phyloP scores from a whole-genome alignment of 2,329 filamentous ascomycete genomes.

The Coniochaeta ligniaria region DNA sequence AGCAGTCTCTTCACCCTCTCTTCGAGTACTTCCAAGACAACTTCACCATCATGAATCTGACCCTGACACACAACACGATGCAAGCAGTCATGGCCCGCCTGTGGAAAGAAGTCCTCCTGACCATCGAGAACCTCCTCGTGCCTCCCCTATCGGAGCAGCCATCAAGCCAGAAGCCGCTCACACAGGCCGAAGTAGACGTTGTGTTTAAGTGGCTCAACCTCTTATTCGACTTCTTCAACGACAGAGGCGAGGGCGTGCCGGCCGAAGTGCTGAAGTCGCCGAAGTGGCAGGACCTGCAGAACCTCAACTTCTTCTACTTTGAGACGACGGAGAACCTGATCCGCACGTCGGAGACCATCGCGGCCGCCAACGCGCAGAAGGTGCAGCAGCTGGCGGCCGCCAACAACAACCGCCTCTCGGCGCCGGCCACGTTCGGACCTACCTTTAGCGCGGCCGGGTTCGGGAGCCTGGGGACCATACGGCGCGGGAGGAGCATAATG shows the following conservation, averaged over 20 bases:
- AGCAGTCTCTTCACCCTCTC: slow-evolving; percentile 73
- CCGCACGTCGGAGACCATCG: slow-evolving; percentile 94
- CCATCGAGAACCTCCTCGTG: slow-evolving; percentile 83
- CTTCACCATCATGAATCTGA: slow-evolving; percentile 98
- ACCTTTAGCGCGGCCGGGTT: slow-evolving; percentile 45
- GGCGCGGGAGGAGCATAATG: slow-evolving; percentile 75
- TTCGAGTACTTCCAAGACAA: slow-evolving; percentile 98
- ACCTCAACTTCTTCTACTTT: slow-evolving; percentile 98
- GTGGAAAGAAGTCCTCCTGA: slow-evolving; percentile 95
- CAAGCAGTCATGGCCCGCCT: slow-evolving; percentile 94
- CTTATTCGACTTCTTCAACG: slow-evolving; percentile 92
- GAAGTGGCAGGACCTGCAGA: slow-evolving; percentile 96
- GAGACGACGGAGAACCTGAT: slow-evolving; percentile 86
- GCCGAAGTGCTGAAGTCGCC: slow-evolving; percentile 89
- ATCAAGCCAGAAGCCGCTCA: slow-evolving; percentile 75
- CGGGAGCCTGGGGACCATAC: slow-evolving; percentile 63
- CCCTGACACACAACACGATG: slow-evolving; percentile 92
- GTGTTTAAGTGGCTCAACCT: slow-evolving; percentile 92
- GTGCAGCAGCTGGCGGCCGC: slow-evolving; percentile 59
- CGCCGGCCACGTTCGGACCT: slow-evolving; percentile 41
- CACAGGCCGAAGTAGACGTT: slow-evolving; percentile 83
- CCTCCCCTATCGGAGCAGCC: slow-evolving; percentile 93
- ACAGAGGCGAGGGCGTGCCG: slow-evolving; percentile 80
- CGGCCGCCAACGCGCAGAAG: slow-evolving; percentile 67
- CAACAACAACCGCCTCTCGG: slow-evolving; percentile 58